These are phyloP conservation scores for Rhododendron vialii DNA, from an alignment of 148 eudicot genomes.

Conservation along the genomic window DNA sequence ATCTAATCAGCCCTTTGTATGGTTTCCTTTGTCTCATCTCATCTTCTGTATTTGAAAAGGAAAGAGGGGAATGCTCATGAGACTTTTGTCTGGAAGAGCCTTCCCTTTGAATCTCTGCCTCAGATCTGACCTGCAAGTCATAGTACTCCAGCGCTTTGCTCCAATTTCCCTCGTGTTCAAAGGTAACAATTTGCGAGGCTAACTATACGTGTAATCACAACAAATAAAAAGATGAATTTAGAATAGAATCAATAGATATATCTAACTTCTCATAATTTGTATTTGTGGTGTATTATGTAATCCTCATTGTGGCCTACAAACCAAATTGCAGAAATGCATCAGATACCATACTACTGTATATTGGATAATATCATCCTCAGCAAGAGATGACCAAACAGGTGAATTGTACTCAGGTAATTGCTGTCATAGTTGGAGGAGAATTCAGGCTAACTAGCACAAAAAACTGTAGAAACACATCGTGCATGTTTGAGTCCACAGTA, in stretches of 20 bases:
- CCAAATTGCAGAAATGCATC: neutral
- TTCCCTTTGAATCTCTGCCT: slow-evolving; percentile 24
- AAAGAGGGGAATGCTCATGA: slow-evolving; percentile 26
- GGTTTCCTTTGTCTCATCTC: slow-evolving; percentile 59
- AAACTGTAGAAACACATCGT: neutral
- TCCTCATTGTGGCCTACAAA: neutral
- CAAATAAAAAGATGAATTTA: neutral
- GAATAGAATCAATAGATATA: neutral
- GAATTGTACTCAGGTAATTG: neutral
- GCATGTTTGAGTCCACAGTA: neutral
- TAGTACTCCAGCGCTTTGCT: slow-evolving; percentile 95
- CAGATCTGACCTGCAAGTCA: slow-evolving; percentile 75
- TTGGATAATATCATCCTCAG: neutral
- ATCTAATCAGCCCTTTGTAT: slow-evolving; percentile 81
- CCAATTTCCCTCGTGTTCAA: slow-evolving; percentile 98
- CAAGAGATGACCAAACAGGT: neutral
- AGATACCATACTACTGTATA: neutral
- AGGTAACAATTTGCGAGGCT: slow-evolving; percentile 79
- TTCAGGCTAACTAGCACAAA: neutral
- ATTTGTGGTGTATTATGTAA: neutral
- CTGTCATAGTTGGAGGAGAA: neutral
- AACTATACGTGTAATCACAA: slow-evolving; percentile 37
- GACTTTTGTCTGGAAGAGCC: slow-evolving; percentile 20
- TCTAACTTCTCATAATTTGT: neutral
- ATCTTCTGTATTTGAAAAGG: slow-evolving; percentile 27